Base-by-base conservation (phyloP, 495 filamentous ascomycete genomes). In the Viridothelium virens region DNA sequence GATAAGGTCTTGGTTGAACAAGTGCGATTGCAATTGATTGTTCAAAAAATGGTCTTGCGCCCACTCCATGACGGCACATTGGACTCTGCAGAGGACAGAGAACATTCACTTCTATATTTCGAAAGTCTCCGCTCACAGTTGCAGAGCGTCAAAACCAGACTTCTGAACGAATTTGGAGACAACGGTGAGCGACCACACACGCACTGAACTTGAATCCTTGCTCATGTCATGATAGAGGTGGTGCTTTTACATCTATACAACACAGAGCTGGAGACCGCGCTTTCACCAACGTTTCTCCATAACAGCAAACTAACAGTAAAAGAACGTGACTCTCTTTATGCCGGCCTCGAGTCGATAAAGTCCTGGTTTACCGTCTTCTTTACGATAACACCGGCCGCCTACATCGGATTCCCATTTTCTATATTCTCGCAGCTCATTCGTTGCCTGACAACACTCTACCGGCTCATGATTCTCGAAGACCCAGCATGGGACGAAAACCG, bases 1-100 rank as follows among this genome's bases (percentile, higher is more conserved):
- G 85, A 87, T 72, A 77, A 80, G 38, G 65, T 82, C 38, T 70
- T 86, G 16, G 76, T 82, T 2, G 72, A 80, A 2, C 74, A 81
- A 36, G 80, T 83, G 3, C 76, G 73, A 63, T 73, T 85, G 31
- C 78, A 81, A 53, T 69, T 81, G 34, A 70, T 84, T 3, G 1
- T 14, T 14, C 25, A 59, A 1, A 59, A 36, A 14, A 59, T 25
- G 25, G 1, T 25, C 25, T 1, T 25, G 25, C 25, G 25, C 25
- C 25, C 25, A 0, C 25, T 59, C 7, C 5, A 33, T 18, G 25
- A 36, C 25, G n/a, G 48, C 11, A 5, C 48, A 53, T 53, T 53
- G 48, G 48, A 14, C 18, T 25, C 48, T 14, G 11, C 48, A 9
- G 5, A 53, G 18, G 5, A 9, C 48, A 9, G 16, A 53, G 12